Base-by-base conservation (phyloP, 495 filamentous ascomycete species). In the Friedmanniomyces endolithicus region DNA sequence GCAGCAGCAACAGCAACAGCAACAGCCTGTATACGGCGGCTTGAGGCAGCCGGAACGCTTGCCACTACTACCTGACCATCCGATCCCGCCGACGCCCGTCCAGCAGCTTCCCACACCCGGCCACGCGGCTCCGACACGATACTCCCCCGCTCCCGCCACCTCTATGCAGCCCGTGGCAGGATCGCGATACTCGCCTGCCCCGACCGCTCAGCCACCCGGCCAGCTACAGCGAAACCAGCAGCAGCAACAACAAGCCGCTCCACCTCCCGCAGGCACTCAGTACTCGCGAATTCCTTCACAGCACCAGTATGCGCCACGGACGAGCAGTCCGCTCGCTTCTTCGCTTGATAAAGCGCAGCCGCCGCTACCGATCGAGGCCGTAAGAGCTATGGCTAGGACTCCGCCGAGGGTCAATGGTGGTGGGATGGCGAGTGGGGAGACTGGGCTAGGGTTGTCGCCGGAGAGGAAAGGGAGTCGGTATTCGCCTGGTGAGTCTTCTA, bases 301-400 rank as follows among this genome's bases (percentile, higher is more conserved):
- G 4, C 70, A 88, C 61, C 76, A 84, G 12, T 88, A 88, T 67
- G 86, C 86, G 53, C 87, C 88, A 9, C 80, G 87, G 50, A 92
- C 87, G 19, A 92, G 86, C 19, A 94, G 88, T 63, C 88, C 87
- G 11, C 72, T 94, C 27, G 89, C 86, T 19, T 48, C 3, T 14
- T 16, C 29, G 17, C 17, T 39, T 81, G 89, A 46, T 63, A 67
- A 61, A 78, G 76, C 39, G 71, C 77, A 63, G 67, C 73, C 58
- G 8, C 39, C 58, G 35, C 17, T 61, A 6, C 58, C 58, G n/a
- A 19, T n/a, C 11, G 33, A 50, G 25, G 47, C 29, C 1, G n/a
- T 22, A 11, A 29, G 43, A 11, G 16, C 9, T 35, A 20, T 48
- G 41, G 17, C 52, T 20, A 25, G 24, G n/a, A 39, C 9, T 12